Evolutionary conservation across 768 basidiomycete species (phyloP).

Genomic region (Chlorophyllum brunneum): DNA sequence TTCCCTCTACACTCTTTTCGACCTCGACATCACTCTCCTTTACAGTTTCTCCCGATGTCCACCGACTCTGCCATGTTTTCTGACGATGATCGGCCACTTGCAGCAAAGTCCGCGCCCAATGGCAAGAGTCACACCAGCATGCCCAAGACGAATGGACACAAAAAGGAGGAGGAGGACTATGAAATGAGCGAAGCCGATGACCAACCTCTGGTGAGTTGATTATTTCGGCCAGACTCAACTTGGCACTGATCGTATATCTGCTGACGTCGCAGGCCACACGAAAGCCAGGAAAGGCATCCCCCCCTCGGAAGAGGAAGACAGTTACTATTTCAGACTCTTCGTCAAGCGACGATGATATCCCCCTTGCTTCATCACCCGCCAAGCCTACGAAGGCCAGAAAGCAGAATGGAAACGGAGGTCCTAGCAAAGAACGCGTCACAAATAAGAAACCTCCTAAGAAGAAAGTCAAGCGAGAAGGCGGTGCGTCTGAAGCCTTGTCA

Average conservation of each 20-base stretch:
- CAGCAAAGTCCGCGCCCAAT: conserved; percentile 38
- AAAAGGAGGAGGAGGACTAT: conserved; percentile 35
- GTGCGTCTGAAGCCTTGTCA: conserved; percentile 24
- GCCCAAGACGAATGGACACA: conserved; percentile 39
- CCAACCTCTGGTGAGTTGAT: conserved; percentile 62
- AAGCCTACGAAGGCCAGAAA: conserved; percentile 31
- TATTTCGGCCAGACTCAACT: background rate
- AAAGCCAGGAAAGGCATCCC: conserved; percentile 39
- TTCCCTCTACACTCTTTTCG: conserved; percentile 10
- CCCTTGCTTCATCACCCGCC: conserved; percentile 68
- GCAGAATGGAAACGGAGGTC: conserved; percentile 37
- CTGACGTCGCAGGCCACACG: conserved; percentile 52
- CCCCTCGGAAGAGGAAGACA: conserved; percentile 59
- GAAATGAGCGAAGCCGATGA: conserved; percentile 71
- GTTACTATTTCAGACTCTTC: conserved; percentile 50
- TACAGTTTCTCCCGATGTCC: conserved; percentile 33
- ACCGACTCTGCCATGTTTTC: conserved; percentile 49
- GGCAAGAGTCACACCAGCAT: conserved; percentile 21
- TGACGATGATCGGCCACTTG: conserved; percentile 56
- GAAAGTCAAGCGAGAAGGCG: conserved; percentile 53
- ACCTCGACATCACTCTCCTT: conserved; percentile 22
- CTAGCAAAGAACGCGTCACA: conserved; percentile 35
- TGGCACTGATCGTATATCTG: conserved; percentile 1
- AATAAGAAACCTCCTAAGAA: conserved; percentile 57
- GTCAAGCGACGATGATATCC: conserved; percentile 69